Evolutionary conservation across 2,329 filamentous ascomycete genomes (phyloP).

Genomic region (Diaporthe aspalathi): DNA sequence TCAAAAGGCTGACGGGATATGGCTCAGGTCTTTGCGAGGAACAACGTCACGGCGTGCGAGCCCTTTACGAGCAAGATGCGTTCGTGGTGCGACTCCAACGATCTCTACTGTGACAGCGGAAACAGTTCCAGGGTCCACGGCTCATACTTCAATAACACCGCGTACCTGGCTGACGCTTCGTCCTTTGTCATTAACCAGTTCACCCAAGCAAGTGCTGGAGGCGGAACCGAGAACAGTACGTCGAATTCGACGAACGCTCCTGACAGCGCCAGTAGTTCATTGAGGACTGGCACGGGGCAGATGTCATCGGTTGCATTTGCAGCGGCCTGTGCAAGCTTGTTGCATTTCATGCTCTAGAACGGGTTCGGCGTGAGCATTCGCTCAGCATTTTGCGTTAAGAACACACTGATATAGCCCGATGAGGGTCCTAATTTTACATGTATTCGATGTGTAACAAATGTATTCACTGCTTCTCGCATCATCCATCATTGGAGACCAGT

Average conservation of each 20-base stretch:
- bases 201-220: slow-evolving; percentile 9
- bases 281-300: background rate
- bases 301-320: background rate
- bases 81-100: slow-evolving; percentile 45
- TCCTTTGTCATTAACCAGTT: slow-evolving; percentile 42
- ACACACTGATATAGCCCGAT: background rate
- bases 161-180: slow-evolving; percentile 40
- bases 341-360: background rate
- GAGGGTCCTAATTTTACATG: background rate
- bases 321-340: background rate
- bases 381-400: background rate
- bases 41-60: slow-evolving; percentile 41
- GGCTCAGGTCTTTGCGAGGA: slow-evolving; percentile 43
- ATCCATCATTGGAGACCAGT: slow-evolving; percentile 2
- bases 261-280: background rate
- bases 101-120: slow-evolving; percentile 45
- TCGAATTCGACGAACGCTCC: background rate
- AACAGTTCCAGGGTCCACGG: slow-evolving; percentile 41
- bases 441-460: background rate
- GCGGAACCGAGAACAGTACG: background rate
- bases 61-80: slow-evolving; percentile 42
- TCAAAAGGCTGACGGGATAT: background rate
- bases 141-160: slow-evolving; percentile 43
- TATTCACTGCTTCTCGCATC: background rate
- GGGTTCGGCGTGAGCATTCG: background rate